Evolutionary conservation across 1,284 basidiomycete genomes (phyloP).

Genomic region (Stygiomarasmius scandens): DNA sequence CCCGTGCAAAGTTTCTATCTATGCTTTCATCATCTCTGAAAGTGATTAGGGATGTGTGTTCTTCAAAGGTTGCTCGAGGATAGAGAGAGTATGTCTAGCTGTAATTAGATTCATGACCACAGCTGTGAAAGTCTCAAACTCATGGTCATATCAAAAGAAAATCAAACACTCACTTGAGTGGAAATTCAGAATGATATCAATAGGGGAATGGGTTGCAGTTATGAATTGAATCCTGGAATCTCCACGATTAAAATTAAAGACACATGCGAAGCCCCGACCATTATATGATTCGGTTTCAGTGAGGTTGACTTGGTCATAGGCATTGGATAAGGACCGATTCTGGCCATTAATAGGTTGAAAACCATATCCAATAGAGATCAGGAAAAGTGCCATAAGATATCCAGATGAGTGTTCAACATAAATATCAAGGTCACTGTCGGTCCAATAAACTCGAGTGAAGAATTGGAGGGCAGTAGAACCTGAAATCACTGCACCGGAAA

Average conservation of each 20-base stretch:
- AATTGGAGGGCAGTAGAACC: background rate
- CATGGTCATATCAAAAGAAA: background rate
- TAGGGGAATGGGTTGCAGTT: background rate
- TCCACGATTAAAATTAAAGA: no score
- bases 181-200: background rate
- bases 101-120: no score
- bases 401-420: background rate
- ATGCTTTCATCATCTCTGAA: no score
- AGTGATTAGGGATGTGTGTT: no score
- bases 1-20: no score
- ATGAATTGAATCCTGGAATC: background rate
- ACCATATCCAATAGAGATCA: background rate
- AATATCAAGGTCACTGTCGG: background rate
- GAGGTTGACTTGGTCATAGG: background rate
- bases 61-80: no score
- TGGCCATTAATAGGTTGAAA: background rate
- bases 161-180: background rate
- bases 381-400: background rate
- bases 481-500: background rate
- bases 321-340: no score
- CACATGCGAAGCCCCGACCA: slow-evolving; percentile 1
- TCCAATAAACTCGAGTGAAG: background rate
- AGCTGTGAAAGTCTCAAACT: no score
- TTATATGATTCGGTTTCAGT: background rate
- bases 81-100: no score